Base-by-base conservation (phyloP, 1,284 basidiomycete genomes). In the Tylopilus microsporus region DNA sequence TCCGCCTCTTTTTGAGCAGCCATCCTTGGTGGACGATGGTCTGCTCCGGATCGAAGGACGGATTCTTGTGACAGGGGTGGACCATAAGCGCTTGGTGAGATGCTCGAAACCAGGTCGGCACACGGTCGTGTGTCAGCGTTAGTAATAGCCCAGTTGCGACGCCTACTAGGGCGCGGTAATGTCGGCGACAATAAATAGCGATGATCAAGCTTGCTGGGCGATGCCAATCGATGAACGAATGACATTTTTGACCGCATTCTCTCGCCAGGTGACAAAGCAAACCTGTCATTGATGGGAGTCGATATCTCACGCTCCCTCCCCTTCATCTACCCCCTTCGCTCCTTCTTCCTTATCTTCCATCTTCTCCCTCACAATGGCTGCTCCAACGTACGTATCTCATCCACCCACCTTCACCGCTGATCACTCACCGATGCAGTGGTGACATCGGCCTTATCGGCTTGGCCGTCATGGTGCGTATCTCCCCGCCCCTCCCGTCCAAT, bases 391-490 rank as follows among this genome's bases (percentile, higher is more conserved):
- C 53, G 76, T 73, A 25, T 41, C 42, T 15, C 30, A 50, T 9
- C 18, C 39, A 10, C 19, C 53, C 56, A 3, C n/a, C 21, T 47
- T 37, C 25, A 3, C 13, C 32, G n/a, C 65, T 62, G 5, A 59
- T 53, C 11, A 45, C 18, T 19, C 41, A n/a, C 25, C 32, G 11
- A 36, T 36, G 30, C 70, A 93, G 91, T 71, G 91, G 89, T 76
- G 91, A 93, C 76, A 93, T 93, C 78, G 91, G 91, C 73, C 89
- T 94, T 76, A 93, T 94, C 78, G 94, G 94, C 79, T 81, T 96
- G 72, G 94, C 94, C 82, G 94, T 97, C 80, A 97, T 97, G 94
- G 93, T 91, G 74, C 62, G 80, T 52, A 49, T 55, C 42, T 58
- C 60, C 66, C 61, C 56, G 12, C 62, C 59, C 49, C 51, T 30